Evolutionary conservation across 2,329 filamentous ascomycete species (phyloP), one percentile per base, ranked within the genome.

Genomic region (Paraphaeosphaeria minitans): DNA sequence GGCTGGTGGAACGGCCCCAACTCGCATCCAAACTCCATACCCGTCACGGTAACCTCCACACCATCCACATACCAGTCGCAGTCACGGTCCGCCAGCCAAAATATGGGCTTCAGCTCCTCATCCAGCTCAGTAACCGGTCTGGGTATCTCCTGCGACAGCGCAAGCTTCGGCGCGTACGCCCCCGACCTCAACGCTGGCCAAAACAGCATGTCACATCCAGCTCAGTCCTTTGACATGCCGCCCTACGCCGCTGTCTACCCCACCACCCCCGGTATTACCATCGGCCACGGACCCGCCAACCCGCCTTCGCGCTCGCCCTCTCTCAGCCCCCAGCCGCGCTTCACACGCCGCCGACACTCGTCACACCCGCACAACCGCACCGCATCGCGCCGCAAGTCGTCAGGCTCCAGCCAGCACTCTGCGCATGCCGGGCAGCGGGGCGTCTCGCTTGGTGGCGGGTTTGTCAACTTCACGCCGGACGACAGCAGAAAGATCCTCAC

Each of bases 381-480:
- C 56, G 24, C 54, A 21, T 56, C 58, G 14, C 66, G 66, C 31
- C 60, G 68, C 41, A 63, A 70, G 60, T 68, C 67, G 7, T 68
- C 63, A 9, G 63, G 64, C 43, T 51, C 54, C 10, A 59, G 53
- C 66, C 74, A 6, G 68, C 75, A 2, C 54, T 64, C 10, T 70
- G 70, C 64, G 2, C 79, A 85, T 9, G 85, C 35, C 75, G 75
- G 49, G 53, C 56, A 5, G 24, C 19, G 48, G 13, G 48, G 48
- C 8, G 33, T 21, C 3, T 51, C 9, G 84, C 85, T 41, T n/a
- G 50, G 51, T 5, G 81, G 82, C 14, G 85, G 83, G 12, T 98
- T 98, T 72, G 91, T 97, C 63, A 98, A 98, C 77, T 97, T 91
- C 78, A 97, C 93, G 0, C 89, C 92, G 0, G 82, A 84, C 51